Conservation (phyloP, 805 yeast genomes). For the Saturnispora quitensis region DNA sequence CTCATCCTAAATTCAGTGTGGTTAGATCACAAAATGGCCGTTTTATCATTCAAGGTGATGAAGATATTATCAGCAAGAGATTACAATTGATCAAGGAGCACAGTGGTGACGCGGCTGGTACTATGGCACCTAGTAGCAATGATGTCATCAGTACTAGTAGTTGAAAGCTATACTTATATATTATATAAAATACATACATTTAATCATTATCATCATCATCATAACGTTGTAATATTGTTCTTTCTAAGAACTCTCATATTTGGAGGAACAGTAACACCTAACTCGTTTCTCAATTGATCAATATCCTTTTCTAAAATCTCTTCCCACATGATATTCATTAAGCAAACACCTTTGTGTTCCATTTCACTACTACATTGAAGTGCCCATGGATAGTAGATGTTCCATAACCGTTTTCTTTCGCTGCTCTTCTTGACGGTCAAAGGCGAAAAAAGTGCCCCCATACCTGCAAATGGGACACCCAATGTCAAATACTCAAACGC, state of each 20-base stretch:
- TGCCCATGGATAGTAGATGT: slow-evolving; percentile 85
- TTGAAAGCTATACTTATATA: neutral
- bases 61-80: slow-evolving; percentile 24
- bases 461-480: slow-evolving; percentile 91
- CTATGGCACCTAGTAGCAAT: neutral
- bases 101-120: neutral
- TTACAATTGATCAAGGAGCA: slow-evolving; percentile 12
- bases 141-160: neutral
- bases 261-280: slow-evolving; percentile 72
- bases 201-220: neutral
- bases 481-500: slow-evolving; percentile 86
- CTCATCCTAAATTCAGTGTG: slow-evolving; percentile 73
- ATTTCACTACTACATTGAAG: slow-evolving; percentile 50
- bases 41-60: slow-evolving; percentile 37
- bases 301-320: slow-evolving; percentile 63
- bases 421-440: slow-evolving; percentile 49
- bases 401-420: slow-evolving; percentile 55
- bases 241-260: slow-evolving; percentile 63
- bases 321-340: slow-evolving; percentile 92
- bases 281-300: slow-evolving; percentile 56
- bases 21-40: slow-evolving; percentile 33
- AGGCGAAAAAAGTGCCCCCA: slow-evolving; percentile 89
- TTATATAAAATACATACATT: neutral
- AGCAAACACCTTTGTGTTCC: slow-evolving; percentile 46
- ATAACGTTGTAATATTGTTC: slow-evolving; percentile 5